Percentiles rank a stretch among this genome's conserved stretches.
These are phyloP conservation scores for Cymbopogon flexuosus DNA, from an alignment of 202 grass and related monocot genomes.

Conservation along the genomic window DNA sequence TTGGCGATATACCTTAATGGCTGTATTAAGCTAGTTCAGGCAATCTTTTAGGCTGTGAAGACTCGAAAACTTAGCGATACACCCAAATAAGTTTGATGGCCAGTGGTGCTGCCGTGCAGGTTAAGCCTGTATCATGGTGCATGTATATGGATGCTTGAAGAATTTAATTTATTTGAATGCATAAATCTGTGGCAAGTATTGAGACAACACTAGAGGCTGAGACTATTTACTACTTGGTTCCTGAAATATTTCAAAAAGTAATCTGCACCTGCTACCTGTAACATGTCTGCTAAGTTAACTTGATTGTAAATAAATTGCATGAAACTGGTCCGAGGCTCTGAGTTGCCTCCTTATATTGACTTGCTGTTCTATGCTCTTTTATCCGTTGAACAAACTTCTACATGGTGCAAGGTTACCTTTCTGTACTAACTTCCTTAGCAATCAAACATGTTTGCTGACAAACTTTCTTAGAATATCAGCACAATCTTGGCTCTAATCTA, in stretches of 20 bases:
- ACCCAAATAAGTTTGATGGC: slow-evolving; percentile 7
- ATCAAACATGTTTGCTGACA: slow-evolving; percentile 2
- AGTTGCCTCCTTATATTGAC: background rate
- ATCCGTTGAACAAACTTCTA: background rate
- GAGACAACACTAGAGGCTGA: background rate
- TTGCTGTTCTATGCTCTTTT: slow-evolving; percentile 11
- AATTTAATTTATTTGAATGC: background rate
- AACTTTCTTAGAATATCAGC: slow-evolving; percentile 10
- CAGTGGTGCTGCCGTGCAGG: background rate
- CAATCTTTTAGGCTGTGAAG: background rate
- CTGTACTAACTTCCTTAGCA: background rate
- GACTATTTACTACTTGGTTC: background rate
- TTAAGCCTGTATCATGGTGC: background rate
- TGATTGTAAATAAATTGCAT: background rate
- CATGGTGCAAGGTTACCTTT: background rate
- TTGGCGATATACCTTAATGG: background rate
- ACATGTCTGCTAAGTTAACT: background rate
- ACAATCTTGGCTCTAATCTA: slow-evolving; percentile 8
- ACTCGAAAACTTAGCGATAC: background rate
- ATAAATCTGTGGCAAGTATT: background rate
- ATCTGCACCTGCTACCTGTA: background rate
- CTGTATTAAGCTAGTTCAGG: slow-evolving; percentile 6
- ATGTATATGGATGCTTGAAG: slow-evolving; percentile 1
- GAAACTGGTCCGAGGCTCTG: background rate
- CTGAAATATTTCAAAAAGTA: background rate